These are phyloP conservation scores for Psophocarpus tetragonolobus DNA, from an alignment of 306 rosid genomes.

Conservation along the genomic window DNA sequence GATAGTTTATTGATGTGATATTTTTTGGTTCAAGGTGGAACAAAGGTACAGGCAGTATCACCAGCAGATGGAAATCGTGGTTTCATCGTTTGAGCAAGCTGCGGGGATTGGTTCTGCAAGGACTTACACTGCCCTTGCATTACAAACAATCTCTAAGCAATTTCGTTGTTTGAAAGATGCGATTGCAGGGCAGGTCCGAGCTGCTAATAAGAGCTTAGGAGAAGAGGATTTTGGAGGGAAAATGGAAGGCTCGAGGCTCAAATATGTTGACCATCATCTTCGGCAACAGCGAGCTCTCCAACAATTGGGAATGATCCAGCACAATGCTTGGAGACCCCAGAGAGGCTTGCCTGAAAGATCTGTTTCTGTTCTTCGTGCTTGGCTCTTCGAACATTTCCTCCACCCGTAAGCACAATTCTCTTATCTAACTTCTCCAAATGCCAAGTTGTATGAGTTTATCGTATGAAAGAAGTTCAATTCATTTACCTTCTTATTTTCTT, in stretches of 20 bases:
- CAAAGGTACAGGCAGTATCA: slow-evolving; percentile 96
- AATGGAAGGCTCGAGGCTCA: slow-evolving; percentile 84
- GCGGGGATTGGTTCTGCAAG: slow-evolving; percentile 86
- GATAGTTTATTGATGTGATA: not conserved
- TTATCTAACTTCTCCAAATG: not conserved
- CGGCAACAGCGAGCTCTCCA: slow-evolving; percentile 97
- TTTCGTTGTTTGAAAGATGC: slow-evolving; percentile 95
- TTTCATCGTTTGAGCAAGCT: slow-evolving; percentile 79
- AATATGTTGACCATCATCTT: slow-evolving; percentile 90
- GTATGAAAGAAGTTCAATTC: not conserved
- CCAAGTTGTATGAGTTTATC: not conserved
- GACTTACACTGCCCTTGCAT: slow-evolving; percentile 89
- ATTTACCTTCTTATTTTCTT: not conserved
- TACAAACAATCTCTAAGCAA: slow-evolving; percentile 92
- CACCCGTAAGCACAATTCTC: slow-evolving; percentile 75
- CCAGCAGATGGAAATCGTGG: slow-evolving; percentile 91
- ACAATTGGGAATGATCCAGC: slow-evolving; percentile 99
- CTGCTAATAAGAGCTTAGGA: slow-evolving; percentile 79
- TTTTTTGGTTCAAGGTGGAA: slow-evolving; percentile 63
- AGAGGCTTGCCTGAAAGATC: slow-evolving; percentile 98
- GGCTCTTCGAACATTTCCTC: slow-evolving; percentile 99
- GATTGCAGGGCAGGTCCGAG: slow-evolving; percentile 68
- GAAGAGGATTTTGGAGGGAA: slow-evolving; percentile 84
- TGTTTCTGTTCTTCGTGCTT: slow-evolving; percentile 99
- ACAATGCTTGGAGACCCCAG: slow-evolving; percentile 99